Evolutionary conservation across 2,329 filamentous ascomycete genomes (phyloP), one percentile per base, ranked within the genome.

Genomic region (Ophiostoma tasmaniense): DNA sequence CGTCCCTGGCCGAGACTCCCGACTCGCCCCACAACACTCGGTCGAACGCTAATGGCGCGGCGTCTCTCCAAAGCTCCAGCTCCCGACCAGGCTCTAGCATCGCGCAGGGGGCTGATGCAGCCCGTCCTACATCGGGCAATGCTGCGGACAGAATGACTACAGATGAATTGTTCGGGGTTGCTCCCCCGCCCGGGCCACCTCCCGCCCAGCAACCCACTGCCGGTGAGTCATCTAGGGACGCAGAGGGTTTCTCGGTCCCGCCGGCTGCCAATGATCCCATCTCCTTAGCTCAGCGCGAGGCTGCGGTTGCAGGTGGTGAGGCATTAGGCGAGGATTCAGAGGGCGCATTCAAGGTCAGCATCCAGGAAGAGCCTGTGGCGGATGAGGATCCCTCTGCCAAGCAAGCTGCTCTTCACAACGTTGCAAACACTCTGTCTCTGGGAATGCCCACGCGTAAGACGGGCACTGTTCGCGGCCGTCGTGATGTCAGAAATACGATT

Each of bases 401-500:
- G 75, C 82, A 89, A 74, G 90, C 89, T 25, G 91, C 91, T 2
- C 79, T 94, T 66, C 89, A 90, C 2, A 93, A 85, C 74, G 88
- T 95, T 65, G 88, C 89, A 37, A 92, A 89, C 74, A 90, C 89
- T 1, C 80, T 96, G 50, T 88, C 89, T 50, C 79, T 83, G 75
- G 82, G 87, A 33, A 85, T 88, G 69, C 87, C 92, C 25, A 85
- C 86, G 69, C 86, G 90, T 33, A 90, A 88, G 74, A 81, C 86
- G 17, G 90, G 91, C 64, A 97, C 93, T 17, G 82, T 96, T 20
- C 87, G 95, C 73, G 95, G 95, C 67, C 90, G 95, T 71, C 87
- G 95, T 76, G 94, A 98, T 77, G 92, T 96, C 72, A 87, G 94
- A 70, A 96, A 96, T 78, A 97, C 93, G 1, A 89, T 97, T 68